These are phyloP conservation scores for Eimeria maxima DNA, from an alignment of 169 alveolate species.

Conservation along the genomic window DNA sequence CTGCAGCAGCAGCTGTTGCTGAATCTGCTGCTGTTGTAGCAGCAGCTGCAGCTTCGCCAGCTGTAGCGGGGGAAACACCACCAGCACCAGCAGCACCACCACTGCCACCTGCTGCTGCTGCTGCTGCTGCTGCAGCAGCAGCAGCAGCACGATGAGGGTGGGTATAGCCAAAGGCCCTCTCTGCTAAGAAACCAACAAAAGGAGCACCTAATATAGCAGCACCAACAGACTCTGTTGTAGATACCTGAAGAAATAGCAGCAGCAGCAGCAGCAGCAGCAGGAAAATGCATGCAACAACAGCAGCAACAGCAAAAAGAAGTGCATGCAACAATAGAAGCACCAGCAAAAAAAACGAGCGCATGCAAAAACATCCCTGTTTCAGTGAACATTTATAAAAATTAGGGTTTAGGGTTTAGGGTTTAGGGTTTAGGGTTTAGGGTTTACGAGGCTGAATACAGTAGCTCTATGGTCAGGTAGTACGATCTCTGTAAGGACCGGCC, in stretches of 20 bases:
- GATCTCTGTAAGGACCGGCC: conserved; percentile 92
- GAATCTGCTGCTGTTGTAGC: no score
- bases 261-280: no score
- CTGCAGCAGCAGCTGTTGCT: no score
- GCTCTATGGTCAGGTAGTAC: conserved; percentile 92
- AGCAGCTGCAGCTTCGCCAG: no score
- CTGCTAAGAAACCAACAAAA: conserved; percentile 90
- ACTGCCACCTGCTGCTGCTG: no score
- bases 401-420: no score
- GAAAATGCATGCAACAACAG: no score
- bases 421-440: conserved; percentile 17
- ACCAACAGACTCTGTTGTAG: conserved; percentile 90
- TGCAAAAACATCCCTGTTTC: not conserved
- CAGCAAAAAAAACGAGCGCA: not conserved
- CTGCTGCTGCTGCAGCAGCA: no score
- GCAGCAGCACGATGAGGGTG: not conserved
- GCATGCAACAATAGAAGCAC: no score
- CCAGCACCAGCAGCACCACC: no score
- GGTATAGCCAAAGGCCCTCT: conserved; percentile 89
- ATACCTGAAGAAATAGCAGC: conserved; percentile 83
- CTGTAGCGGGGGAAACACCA: no score
- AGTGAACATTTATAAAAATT: not conserved
- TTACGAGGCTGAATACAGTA: conserved; percentile 89
- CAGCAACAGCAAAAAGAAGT: no score
- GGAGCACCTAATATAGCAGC: conserved; percentile 91